A percentile compares a stretch with the other conserved stretches of the same genome.
These are phyloP conservation scores for Selaginella moellendorffii DNA, from an alignment of 75 land plant species.

Conservation along the genomic window DNA sequence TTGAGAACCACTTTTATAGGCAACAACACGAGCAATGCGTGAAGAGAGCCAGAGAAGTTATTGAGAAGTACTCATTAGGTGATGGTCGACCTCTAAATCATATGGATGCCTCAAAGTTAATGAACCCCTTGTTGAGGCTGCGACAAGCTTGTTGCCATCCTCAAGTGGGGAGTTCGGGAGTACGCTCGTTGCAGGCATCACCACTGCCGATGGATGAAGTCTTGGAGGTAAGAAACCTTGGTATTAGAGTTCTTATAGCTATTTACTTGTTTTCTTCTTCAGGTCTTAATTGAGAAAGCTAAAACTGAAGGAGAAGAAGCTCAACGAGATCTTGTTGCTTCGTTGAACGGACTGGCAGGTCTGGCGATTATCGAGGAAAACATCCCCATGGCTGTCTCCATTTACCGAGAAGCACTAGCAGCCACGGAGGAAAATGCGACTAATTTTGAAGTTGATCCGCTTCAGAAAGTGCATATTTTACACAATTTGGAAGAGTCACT, in stretches of 20 bases:
- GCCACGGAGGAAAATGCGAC: slow-evolving; percentile 50
- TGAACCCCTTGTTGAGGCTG: slow-evolving; percentile 67
- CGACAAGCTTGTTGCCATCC: slow-evolving; percentile 99
- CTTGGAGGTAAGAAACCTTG: slow-evolving; percentile 34
- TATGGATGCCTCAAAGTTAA: slow-evolving; percentile 60
- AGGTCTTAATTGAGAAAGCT: slow-evolving; percentile 81
- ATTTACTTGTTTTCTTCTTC: slow-evolving; percentile 13
- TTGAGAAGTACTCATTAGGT: slow-evolving; percentile 35
- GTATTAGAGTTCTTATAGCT: no score
- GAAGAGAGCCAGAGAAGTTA: slow-evolving; percentile 48
- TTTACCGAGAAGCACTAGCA: slow-evolving; percentile 69
- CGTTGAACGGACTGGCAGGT: slow-evolving; percentile 90
- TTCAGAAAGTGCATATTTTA: slow-evolving; percentile 74
- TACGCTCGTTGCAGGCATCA: slow-evolving; percentile 69
- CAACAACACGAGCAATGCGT: slow-evolving; percentile 90
- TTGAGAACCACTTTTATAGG: slow-evolving; percentile 90
- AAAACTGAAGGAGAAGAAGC: slow-evolving; percentile 96
- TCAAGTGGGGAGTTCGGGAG: slow-evolving; percentile 96
- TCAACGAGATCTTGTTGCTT: slow-evolving; percentile 52
- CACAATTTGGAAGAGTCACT: slow-evolving; percentile 63
- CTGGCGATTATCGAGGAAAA: slow-evolving; percentile 53
- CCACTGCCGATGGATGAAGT: slow-evolving; percentile 98
- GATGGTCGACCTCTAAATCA: slow-evolving; percentile 41
- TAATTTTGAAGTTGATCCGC: slow-evolving; percentile 77
- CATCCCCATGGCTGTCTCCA: slow-evolving; percentile 44